Evolutionary conservation across 2,329 filamentous ascomycete genomes (phyloP).

Genomic region (Erysiphe pulchra): DNA sequence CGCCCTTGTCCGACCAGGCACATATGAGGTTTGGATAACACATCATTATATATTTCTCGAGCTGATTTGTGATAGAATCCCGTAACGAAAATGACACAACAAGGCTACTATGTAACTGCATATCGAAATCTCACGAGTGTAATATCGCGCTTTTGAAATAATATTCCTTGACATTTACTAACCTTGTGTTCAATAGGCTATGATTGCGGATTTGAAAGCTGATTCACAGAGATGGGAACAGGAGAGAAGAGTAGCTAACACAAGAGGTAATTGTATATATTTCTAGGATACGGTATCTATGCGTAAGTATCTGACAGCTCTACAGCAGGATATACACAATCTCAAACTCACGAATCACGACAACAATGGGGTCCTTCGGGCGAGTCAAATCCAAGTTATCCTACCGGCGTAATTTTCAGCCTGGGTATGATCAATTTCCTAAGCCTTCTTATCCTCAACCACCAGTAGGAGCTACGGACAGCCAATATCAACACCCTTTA

Average conservation of each 20-base stretch:
- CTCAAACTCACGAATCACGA: slow-evolving; percentile 13
- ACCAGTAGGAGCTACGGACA: slow-evolving; percentile 2
- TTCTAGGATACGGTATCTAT: slow-evolving; percentile 10
- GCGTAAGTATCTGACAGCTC: slow-evolving; percentile 14
- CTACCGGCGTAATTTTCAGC: slow-evolving; percentile 5
- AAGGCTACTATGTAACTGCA: slow-evolving; percentile 54
- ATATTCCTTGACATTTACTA: slow-evolving; percentile 3
- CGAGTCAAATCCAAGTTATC: slow-evolving; percentile 6
- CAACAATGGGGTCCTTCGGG: slow-evolving; percentile 14
- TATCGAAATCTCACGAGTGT: slow-evolving; percentile 59
- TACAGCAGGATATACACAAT: slow-evolving; percentile 14
- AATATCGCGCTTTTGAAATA: slow-evolving; percentile 12
- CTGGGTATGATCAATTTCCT: slow-evolving; percentile 9
- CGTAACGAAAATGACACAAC: slow-evolving; percentile 30
- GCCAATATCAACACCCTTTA: background rate
- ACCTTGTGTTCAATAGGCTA: slow-evolving; percentile 17
- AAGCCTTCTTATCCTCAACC: slow-evolving; percentile 7
- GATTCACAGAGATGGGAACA: slow-evolving; percentile 24
- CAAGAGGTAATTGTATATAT: slow-evolving; percentile 14
- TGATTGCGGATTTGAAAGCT: slow-evolving; percentile 26
- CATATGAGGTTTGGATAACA: slow-evolving; percentile 36
- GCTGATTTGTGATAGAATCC: slow-evolving; percentile 19
- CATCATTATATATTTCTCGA: slow-evolving; percentile 1
- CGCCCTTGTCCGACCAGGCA: slow-evolving; percentile 50
- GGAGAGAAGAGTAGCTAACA: slow-evolving; percentile 10